phyloP scores from a whole-genome alignment of 495 filamentous ascomycete species.

The Penicillium flavigenum region DNA sequence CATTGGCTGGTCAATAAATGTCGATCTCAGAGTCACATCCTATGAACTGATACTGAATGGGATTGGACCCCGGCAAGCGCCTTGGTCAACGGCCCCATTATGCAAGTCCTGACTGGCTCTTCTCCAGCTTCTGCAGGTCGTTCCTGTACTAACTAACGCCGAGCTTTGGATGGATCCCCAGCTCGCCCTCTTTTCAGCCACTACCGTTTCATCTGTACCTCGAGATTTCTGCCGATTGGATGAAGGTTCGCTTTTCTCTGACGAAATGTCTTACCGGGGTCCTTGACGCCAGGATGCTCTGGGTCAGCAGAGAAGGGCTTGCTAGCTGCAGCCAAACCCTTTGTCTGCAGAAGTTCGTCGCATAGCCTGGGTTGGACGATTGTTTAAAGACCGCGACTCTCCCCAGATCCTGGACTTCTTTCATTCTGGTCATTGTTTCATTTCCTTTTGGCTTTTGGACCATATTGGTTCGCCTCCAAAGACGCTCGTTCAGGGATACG shows the following conservation, averaged over 20 bases:
- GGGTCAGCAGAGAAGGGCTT: not conserved
- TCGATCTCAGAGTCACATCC: not conserved
- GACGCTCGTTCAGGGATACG: constrained; percentile 19
- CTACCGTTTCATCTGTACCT: constrained; percentile 10
- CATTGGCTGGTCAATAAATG: constrained; percentile 3
- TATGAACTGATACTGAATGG: not conserved
- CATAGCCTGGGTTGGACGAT: not conserved
- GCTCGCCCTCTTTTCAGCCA: not conserved
- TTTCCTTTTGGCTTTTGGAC: constrained; percentile 6
- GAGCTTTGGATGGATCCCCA: constrained; percentile 1
- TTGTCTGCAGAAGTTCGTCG: constrained; percentile 8
- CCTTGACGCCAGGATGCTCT: not conserved
- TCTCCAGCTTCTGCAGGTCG: constrained; percentile 2
- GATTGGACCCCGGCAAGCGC: constrained; percentile 4
- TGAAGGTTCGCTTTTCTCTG: not conserved
- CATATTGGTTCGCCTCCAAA: constrained; percentile 11
- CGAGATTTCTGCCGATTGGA: constrained; percentile 10
- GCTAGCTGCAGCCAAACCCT: not conserved
- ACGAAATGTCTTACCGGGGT: constrained; percentile 9
- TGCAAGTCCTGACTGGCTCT: constrained; percentile 9
- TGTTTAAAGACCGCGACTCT: constrained; percentile 8
- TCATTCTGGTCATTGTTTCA: constrained; percentile 12
- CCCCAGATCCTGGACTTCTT: not conserved
- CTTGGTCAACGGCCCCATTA: not conserved
- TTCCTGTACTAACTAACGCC: constrained; percentile 8